These are phyloP conservation scores for Sarocladiaceae sp. DNA, from an alignment of 2,329 filamentous ascomycete species.

Conservation along the genomic window DNA sequence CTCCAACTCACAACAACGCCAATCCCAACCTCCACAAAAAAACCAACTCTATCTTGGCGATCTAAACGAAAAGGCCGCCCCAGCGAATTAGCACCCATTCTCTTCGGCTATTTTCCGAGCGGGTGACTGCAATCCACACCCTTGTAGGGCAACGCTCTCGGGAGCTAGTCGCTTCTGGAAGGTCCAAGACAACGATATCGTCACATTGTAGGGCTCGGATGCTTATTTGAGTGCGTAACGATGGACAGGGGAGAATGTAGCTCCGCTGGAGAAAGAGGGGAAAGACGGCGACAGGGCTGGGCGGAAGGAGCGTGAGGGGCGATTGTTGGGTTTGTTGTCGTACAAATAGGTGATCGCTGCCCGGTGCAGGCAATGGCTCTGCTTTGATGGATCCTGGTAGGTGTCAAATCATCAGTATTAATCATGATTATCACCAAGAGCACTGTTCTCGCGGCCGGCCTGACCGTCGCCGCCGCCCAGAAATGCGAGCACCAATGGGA, in stretches of 20 bases:
- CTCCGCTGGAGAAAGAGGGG: neutral
- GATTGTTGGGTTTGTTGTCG: neutral
- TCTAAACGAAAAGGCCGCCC: neutral
- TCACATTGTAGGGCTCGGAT: neutral
- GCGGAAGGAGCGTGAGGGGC: neutral
- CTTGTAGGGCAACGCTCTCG: neutral
- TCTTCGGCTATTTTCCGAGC: neutral
- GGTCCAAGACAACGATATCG: neutral
- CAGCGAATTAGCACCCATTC: no score
- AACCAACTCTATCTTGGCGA: slow-evolving; percentile 1
- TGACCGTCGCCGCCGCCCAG: slow-evolving; percentile 16
- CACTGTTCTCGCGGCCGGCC: slow-evolving; percentile 13
- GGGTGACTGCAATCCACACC: neutral
- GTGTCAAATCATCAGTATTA: neutral
- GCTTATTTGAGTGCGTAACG: no score
- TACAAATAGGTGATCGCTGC: no score
- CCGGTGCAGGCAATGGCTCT: no score
- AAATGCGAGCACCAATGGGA: slow-evolving; percentile 27
- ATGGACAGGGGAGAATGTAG: neutral
- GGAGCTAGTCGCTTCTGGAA: slow-evolving; percentile 3
- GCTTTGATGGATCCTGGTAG: neutral
- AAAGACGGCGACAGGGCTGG: neutral
- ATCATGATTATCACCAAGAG: slow-evolving; percentile 13
- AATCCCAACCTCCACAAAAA: neutral
- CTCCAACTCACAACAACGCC: neutral